phyloP scores from a whole-genome alignment of 179 eudicot genomes.

The Camellia oleifera region DNA sequence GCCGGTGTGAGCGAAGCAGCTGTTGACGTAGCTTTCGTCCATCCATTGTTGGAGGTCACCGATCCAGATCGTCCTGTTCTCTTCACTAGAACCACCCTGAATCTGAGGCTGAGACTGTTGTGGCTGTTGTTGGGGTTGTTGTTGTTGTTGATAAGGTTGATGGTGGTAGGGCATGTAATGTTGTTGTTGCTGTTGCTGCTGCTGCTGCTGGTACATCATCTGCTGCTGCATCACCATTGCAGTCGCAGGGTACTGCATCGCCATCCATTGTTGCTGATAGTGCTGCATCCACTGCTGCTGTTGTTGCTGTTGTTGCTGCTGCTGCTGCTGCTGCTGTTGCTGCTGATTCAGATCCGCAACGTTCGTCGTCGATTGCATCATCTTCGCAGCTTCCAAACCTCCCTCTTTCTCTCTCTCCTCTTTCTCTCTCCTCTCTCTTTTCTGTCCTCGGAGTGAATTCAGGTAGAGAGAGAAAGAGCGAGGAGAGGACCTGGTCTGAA shows the following conservation, averaged over 20 bases:
- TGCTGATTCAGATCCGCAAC: conserved; percentile 24
- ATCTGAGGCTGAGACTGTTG: conserved; percentile 10
- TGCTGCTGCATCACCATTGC: conserved; percentile 42
- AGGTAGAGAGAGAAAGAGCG: conserved; percentile 9
- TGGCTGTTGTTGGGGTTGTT: conserved; percentile 26
- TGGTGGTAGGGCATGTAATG: conserved; percentile 35
- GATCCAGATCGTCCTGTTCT: conserved; percentile 70
- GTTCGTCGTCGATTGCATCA: conserved; percentile 21
- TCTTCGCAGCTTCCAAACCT: not conserved
- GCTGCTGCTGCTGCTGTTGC: conserved; percentile 6
- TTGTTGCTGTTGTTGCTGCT: conserved; percentile 29
- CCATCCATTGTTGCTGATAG: conserved; percentile 82
- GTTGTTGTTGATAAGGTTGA: conserved; percentile 26
- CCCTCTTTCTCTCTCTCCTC: not conserved
- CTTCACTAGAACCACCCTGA: conserved; percentile 40
- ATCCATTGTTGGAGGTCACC: conserved; percentile 85
- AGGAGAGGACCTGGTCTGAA: conserved; percentile 3
- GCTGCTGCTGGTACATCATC: conserved; percentile 35
- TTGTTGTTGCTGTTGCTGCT: conserved; percentile 25
- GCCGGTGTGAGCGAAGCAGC: conserved; percentile 50
- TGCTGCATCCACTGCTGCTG: conserved; percentile 43
- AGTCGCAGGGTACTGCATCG: conserved; percentile 44
- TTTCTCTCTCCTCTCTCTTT: not conserved
- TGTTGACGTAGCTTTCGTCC: conserved; percentile 65
- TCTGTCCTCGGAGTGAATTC: not conserved